Evolutionary conservation across 1,284 basidiomycete species (phyloP), one percentile per base, ranked within the genome.

Genomic region (Cystobasidium pallidum): DNA sequence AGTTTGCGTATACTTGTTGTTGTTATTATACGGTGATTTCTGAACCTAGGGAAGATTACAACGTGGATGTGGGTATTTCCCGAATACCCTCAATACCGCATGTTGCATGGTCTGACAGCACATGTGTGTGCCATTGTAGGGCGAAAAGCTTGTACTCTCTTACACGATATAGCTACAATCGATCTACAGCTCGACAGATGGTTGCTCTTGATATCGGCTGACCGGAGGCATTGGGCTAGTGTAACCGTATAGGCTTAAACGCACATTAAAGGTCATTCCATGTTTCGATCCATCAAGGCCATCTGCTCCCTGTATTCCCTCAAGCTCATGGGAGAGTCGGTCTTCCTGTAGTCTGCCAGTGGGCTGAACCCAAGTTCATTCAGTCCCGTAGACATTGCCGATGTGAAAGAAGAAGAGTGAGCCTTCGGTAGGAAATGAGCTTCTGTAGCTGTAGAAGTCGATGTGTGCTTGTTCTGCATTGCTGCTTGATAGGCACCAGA

Each of bases 231-330:
- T 41, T 11, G 11, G 8, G 11, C 4, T 45, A 8, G 7, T 6
- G 8, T n/a, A 45, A 3, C 11, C 11, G 11, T 45, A 6, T 45
- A 19, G 11, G 3, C 15, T 45, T 8, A 3, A 45, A n/a, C 15
- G 11, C 43, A 45, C n/a, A n/a, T n/a, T n/a, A n/a, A n/a, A 45
- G 19, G 21, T 30, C 21, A 61, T 13, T 61, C 58, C 39, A 61
- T 61, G 6, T 61, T 41, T 13, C 41, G n/a, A 15, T 61, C 58
- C 36, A 61, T 10, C 15, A 61, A 26, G 34, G 45, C 62, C 62
- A 64, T 49, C 45, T 64, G 49, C 30, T 64, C 34, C 45, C 62
- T 49, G n/a, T 64, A 64, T 36, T 64, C 45, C 36, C 32, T 51
- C 30, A 64, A 36, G 26, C 34, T 49, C 34, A 64, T 36, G 17